Percentiles rank a stretch among this genome's conserved stretches.
phyloP scores from a whole-genome alignment of 805 yeast species.

The Ogataea naganishii region DNA sequence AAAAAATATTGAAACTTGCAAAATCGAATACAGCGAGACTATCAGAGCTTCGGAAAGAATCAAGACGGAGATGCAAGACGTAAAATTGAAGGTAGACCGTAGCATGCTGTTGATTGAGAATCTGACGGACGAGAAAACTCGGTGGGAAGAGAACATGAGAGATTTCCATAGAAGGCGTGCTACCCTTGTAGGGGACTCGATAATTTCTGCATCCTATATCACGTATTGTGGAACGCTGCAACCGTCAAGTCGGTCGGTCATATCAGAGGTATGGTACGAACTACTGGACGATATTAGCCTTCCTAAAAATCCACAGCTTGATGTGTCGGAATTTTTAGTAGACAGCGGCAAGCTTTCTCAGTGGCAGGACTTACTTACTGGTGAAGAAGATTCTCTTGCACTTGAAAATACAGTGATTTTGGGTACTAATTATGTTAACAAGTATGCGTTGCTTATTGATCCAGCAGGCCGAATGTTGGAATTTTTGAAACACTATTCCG shows the following conservation, averaged over 20 bases:
- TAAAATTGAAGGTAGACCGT: slow-evolving; percentile 51
- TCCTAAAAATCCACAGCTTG: too few relatives aligned
- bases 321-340: too few relatives aligned
- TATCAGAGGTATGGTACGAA: too few relatives aligned
- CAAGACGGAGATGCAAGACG: slow-evolving; percentile 59
- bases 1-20: slow-evolving; percentile 57
- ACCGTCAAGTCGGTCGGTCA: too few relatives aligned
- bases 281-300: too few relatives aligned
- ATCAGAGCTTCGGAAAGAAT: slow-evolving; percentile 74
- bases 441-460: slow-evolving; percentile 61
- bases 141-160: slow-evolving; percentile 64
- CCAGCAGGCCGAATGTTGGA: slow-evolving; percentile 46
- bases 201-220: slow-evolving; percentile 53
- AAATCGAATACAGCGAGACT: slow-evolving; percentile 58
- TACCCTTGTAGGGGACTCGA: slow-evolving; percentile 52
- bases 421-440: slow-evolving; percentile 8
- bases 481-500: slow-evolving; percentile 26
- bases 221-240: slow-evolving; percentile 59
- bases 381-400: slow-evolving; percentile 41
- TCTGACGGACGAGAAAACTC: slow-evolving; percentile 53
- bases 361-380: slow-evolving; percentile 41
- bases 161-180: slow-evolving; percentile 38
- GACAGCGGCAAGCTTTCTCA: too few relatives aligned
- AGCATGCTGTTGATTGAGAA: slow-evolving; percentile 56
- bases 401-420: slow-evolving; percentile 58